Percentiles rank a stretch among this genome's conserved stretches.
Conservation (phyloP, 2,329 filamentous ascomycete species). For the Diaporthe sp. region DNA sequence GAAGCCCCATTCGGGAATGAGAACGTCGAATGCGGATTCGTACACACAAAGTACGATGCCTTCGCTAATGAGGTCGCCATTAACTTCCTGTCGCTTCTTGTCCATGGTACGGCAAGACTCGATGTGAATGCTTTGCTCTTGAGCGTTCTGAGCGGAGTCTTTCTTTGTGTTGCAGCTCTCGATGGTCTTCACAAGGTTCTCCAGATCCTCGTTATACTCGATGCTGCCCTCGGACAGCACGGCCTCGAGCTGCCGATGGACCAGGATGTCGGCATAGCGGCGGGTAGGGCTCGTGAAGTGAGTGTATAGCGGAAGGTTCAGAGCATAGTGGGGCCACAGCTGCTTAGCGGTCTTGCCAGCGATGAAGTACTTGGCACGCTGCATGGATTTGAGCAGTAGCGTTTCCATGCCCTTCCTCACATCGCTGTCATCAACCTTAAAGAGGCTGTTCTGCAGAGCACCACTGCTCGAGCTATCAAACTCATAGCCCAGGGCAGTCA, state of each 20-base stretch:
- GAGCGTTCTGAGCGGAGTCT: constrained; percentile 95
- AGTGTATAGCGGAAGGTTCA: constrained; percentile 95
- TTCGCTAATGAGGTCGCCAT: constrained; percentile 93
- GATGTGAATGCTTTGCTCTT: constrained; percentile 99
- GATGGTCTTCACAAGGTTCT: constrained; percentile 89
- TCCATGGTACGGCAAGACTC: constrained; percentile 98
- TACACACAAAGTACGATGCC: constrained; percentile 98
- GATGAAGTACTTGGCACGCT: constrained; percentile 95
- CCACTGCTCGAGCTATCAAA: constrained; percentile 93
- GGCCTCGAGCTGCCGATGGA: constrained; percentile 93
- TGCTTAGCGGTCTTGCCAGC: constrained; percentile 83
- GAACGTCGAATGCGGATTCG: constrained; percentile 97
- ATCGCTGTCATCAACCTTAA: constrained; percentile 90
- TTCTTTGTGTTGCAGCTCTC: constrained; percentile 99
- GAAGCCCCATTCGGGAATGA: constrained; percentile 98
- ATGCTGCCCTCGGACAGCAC: constrained; percentile 84
- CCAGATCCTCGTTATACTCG: constrained; percentile 91
- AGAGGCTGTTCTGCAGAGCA: constrained; percentile 92
- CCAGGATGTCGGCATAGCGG: constrained; percentile 94
- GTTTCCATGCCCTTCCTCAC: constrained; percentile 99
- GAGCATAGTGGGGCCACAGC: constrained; percentile 87
- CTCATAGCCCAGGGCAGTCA: constrained; percentile 91
- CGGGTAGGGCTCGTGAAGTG: constrained; percentile 97
- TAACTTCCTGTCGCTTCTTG: constrained; percentile 86
- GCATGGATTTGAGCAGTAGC: constrained; percentile 93